Base-by-base conservation (phyloP, 2,329 filamentous ascomycete species). In the Microdochium bolleyi region DNA sequence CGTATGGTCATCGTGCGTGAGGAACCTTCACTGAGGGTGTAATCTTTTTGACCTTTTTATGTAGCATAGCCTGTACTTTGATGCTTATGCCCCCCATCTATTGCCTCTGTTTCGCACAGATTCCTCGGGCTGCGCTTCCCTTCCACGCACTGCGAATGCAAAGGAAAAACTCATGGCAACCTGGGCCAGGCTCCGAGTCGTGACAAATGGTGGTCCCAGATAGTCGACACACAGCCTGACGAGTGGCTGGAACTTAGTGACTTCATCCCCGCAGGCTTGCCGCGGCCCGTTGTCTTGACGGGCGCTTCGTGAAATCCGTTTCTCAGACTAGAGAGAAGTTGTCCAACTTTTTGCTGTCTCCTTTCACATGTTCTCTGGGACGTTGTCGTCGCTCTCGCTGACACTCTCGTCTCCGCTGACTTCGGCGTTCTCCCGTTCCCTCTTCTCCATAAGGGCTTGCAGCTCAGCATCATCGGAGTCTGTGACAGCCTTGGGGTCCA, bases 401-500 rank as follows among this genome's bases (percentile, higher is more conserved):
- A 90, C 80, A 70, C 92, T 94, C 79, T 99, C 94, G 69, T 99
- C 95, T 65, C 94, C 94, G 71, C 91, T 96, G 66, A 99, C 90
- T 71, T 99, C 90, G 69, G 90, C 89, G 73, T 99, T 99, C 82
- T 97, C 92, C 60, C 90, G 87, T 78, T 96, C 94, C 60, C 89
- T 86, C 85, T 97, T 96, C 80, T 97, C 94, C 94, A 99, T 99
- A 59, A 99, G 82, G 51, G 92, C 94, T 71, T 96, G 91, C 60
- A 99, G 79, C 73, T 96, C 92, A 24, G 92, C 94, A 67, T 99
- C 94, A 65, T 99, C 95, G 70, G 91, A 95, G 80, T 97, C 95
- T 1, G 94, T 99, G 57, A 99, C 94, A 3, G 95, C 94, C 84
- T 97, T 97, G 61, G 94, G 94, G 64, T 94, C 92, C 94, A 99